Percentiles rank a stretch among this genome's conserved stretches.
phyloP scores from a whole-genome alignment of 2,329 filamentous ascomycete genomes.

The Cryphonectria naterciae region DNA sequence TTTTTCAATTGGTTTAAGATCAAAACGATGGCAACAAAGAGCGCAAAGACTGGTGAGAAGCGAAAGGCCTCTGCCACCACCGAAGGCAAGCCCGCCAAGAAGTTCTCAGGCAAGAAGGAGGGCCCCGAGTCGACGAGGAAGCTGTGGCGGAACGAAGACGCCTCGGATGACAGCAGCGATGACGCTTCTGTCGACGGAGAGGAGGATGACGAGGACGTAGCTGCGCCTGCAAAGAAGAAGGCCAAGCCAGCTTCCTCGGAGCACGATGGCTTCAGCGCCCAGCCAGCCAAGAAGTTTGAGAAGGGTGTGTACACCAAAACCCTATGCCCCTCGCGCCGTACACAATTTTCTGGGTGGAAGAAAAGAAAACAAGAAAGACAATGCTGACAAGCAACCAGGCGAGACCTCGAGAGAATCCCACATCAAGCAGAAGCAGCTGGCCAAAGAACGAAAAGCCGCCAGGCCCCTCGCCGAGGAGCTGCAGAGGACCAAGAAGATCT shows the following conservation, averaged over 20 bases:
- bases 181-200: conserved; percentile 54
- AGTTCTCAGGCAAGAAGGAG: conserved; percentile 54
- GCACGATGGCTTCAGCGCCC: conserved; percentile 31
- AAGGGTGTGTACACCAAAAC: conserved; percentile 32
- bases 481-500: conserved; percentile 90
- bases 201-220: conserved; percentile 49
- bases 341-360: not conserved
- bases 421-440: conserved; percentile 87
- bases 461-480: conserved; percentile 94
- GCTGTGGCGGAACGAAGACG: conserved; percentile 40
- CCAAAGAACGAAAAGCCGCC: conserved; percentile 84
- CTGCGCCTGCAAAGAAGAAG: conserved; percentile 45
- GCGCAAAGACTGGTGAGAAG: conserved; percentile 53
- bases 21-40: conserved; percentile 53
- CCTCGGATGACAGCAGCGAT: conserved; percentile 42
- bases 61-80: conserved; percentile 54
- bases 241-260: conserved; percentile 40
- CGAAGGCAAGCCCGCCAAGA: conserved; percentile 48
- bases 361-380: not conserved
- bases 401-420: conserved; percentile 83
- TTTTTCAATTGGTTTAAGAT: not conserved
- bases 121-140: conserved; percentile 43
- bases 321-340: not conserved
- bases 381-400: conserved; percentile 42
- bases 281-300: conserved; percentile 46